phyloP scores from a whole-genome alignment of 768 basidiomycete genomes.

The Amanita exitialis region DNA sequence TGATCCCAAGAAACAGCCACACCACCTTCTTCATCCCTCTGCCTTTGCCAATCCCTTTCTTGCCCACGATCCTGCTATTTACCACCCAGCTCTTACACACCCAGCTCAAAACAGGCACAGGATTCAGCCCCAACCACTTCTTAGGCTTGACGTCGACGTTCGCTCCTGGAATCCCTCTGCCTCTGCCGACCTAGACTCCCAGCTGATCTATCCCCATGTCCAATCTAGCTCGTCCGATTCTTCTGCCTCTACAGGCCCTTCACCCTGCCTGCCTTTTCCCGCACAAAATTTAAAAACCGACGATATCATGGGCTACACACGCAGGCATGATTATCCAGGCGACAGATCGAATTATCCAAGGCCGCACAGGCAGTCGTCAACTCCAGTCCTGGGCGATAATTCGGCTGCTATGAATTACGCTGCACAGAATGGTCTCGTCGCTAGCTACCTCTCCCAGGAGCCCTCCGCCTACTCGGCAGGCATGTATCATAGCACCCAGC shows the following conservation, averaged over 20 bases:
- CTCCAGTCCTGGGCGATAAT: background rate
- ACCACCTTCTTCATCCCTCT: constrained; percentile 7
- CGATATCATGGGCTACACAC: constrained; percentile 6
- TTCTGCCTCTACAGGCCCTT: background rate
- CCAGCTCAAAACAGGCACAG: constrained; percentile 13
- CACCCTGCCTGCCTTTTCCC: background rate
- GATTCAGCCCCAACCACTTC: constrained; percentile 11
- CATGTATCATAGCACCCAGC: constrained; percentile 5
- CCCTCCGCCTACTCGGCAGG: constrained; percentile 6
- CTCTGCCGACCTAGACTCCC: constrained; percentile 19
- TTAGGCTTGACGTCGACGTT: constrained; percentile 6
- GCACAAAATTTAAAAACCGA: constrained; percentile 8
- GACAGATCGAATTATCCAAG: constrained; percentile 6
- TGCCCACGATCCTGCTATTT: background rate
- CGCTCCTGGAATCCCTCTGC: constrained; percentile 8
- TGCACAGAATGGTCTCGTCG: constrained; percentile 10
- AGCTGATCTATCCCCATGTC: constrained; percentile 11
- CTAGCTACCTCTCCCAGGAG: constrained; percentile 10
- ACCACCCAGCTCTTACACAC: constrained; percentile 11
- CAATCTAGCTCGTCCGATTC: constrained; percentile 10
- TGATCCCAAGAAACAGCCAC: constrained; percentile 8
- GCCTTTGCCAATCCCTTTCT: constrained; percentile 10
- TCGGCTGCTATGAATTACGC: background rate
- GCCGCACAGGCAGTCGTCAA: constrained; percentile 1
- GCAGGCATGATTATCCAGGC: background rate